phyloP scores from a whole-genome alignment of 176 grass and related monocot species.

The Zoysia japonica region DNA sequence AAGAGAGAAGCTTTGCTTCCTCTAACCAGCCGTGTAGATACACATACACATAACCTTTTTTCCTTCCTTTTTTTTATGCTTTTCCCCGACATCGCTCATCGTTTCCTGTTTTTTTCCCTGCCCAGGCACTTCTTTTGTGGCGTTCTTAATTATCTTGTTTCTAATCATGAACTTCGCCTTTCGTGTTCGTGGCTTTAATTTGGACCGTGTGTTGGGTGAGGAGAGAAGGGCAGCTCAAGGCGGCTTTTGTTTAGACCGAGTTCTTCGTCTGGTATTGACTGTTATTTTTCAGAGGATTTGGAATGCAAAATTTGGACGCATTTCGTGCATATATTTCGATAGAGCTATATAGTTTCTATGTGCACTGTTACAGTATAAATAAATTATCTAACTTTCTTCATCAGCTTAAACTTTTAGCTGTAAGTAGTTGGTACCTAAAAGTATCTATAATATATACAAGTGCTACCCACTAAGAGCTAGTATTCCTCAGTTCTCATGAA shows the following conservation, averaged over 20 bases:
- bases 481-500: too few relatives aligned
- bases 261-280: slow-evolving; percentile 20
- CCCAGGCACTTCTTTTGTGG: slow-evolving; percentile 64
- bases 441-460: too few relatives aligned
- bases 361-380: too few relatives aligned
- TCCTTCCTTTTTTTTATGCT: slow-evolving; percentile 8
- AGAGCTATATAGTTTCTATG: too few relatives aligned
- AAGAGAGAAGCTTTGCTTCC: slow-evolving; percentile 3
- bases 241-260: slow-evolving; percentile 38
- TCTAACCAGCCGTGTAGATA: slow-evolving; percentile 6
- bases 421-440: too few relatives aligned
- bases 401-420: too few relatives aligned
- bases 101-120: background rate
- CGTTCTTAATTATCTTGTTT: slow-evolving; percentile 43
- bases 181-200: slow-evolving; percentile 48
- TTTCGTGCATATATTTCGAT: too few relatives aligned
- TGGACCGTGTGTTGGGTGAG: slow-evolving; percentile 39
- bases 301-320: too few relatives aligned
- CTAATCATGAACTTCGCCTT: slow-evolving; percentile 58
- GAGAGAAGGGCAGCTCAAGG: slow-evolving; percentile 25
- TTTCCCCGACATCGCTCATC: slow-evolving; percentile 17
- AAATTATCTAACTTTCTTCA: too few relatives aligned
- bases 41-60: background rate
- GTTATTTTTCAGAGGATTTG: background rate
- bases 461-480: too few relatives aligned